phyloP scores from a whole-genome alignment of 164 flowering plant genomes.

The Cinnamomum chago region DNA sequence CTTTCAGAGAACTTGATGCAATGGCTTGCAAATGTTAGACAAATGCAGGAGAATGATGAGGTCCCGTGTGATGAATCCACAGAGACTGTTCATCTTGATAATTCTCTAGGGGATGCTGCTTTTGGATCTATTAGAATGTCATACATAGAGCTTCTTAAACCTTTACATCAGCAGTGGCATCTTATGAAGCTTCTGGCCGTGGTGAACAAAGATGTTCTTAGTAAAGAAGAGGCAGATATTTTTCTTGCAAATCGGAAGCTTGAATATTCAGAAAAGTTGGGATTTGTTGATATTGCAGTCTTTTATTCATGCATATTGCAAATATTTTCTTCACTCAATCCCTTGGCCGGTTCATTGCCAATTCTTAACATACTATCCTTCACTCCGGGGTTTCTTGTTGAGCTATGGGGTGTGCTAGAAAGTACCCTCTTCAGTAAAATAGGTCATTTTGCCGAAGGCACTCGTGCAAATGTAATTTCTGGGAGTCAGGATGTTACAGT shows the following conservation, averaged over 20 bases:
- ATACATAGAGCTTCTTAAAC: constrained; percentile 53
- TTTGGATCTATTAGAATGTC: constrained; percentile 32
- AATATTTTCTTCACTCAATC: constrained; percentile 60
- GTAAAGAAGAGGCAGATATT: constrained; percentile 6
- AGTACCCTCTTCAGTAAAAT: constrained; percentile 36
- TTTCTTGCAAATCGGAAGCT: constrained; percentile 6
- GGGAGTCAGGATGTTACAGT: constrained; percentile 20
- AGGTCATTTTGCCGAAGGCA: constrained; percentile 10
- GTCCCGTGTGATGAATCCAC: constrained; percentile 19
- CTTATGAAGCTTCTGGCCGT: constrained; percentile 54
- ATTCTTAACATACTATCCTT: constrained; percentile 89
- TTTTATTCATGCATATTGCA: constrained; percentile 73
- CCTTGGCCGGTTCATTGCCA: constrained; percentile 55
- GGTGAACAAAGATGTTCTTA: constrained; percentile 24
- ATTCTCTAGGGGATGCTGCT: constrained; percentile 21
- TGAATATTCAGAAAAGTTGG: constrained; percentile 25
- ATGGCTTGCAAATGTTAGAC: constrained; percentile 39
- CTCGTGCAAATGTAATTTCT: constrained; percentile 19
- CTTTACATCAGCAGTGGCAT: constrained; percentile 90
- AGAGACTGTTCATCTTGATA: constrained; percentile 13
- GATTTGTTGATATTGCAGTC: constrained; percentile 57
- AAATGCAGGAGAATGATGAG: constrained; percentile 29
- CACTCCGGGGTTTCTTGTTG: constrained; percentile 73
- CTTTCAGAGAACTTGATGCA: constrained; percentile 56
- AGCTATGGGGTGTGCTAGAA: constrained; percentile 67